Conservation (phyloP, 192 early-diverging fungal species). For the Rhizophagus clarus region DNA sequence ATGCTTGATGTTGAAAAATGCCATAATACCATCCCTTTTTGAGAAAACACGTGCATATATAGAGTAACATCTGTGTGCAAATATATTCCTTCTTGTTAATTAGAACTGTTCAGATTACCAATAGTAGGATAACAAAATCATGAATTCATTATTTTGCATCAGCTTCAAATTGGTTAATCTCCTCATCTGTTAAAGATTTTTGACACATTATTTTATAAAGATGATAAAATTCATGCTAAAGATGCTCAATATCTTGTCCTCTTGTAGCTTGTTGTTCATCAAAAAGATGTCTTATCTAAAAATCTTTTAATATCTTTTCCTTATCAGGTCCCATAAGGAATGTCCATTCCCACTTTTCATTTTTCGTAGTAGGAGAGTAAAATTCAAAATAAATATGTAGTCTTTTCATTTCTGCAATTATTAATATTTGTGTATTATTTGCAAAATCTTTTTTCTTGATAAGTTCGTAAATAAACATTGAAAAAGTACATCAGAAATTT, state of each 20-base stretch:
- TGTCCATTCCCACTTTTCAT: background rate
- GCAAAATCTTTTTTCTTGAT: background rate
- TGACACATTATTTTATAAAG: background rate
- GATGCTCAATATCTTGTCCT: background rate
- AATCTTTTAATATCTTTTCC: slow-evolving; percentile 6
- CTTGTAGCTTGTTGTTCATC: background rate
- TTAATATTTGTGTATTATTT: background rate
- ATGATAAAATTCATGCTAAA: background rate
- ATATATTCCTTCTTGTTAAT: background rate
- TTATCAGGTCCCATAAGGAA: background rate
- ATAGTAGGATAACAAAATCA: background rate
- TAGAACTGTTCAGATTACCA: background rate
- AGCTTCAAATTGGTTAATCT: background rate
- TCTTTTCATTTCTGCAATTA: background rate
- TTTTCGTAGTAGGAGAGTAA: background rate
- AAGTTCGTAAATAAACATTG: background rate
- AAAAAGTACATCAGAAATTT: slow-evolving; percentile 19
- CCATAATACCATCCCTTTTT: background rate
- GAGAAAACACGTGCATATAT: slow-evolving; percentile 14
- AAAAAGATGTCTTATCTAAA: background rate
- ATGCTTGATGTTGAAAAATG: slow-evolving; percentile 1
- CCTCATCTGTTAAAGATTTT: background rate
- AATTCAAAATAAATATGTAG: background rate
- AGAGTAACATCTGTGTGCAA: background rate
- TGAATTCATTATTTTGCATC: background rate